Evolutionary conservation across 192 early-diverging fungal species (phyloP).

Genomic region (Podila minutissima): DNA sequence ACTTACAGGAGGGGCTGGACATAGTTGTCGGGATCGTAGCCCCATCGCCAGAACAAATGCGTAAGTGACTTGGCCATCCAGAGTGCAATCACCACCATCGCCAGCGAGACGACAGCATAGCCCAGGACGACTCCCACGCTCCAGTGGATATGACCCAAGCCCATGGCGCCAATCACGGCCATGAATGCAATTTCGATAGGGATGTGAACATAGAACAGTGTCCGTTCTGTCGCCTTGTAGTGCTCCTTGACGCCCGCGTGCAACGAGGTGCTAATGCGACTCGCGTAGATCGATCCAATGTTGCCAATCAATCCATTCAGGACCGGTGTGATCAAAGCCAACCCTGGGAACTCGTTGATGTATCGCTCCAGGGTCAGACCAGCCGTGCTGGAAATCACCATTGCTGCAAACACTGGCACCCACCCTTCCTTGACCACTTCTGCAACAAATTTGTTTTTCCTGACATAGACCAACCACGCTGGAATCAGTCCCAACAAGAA

Average conservation of each 20-base stretch:
- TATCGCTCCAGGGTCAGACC: conserved; percentile 75
- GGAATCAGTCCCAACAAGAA: conserved; percentile 52
- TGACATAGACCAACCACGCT: conserved; percentile 60
- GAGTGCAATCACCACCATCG: conserved; percentile 59
- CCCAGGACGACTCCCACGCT: conserved; percentile 7
- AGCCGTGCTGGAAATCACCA: conserved; percentile 74
- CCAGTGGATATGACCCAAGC: conserved; percentile 33
- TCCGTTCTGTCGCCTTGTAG: conserved; percentile 62
- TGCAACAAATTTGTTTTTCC: conserved; percentile 69
- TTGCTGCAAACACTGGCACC: conserved; percentile 79
- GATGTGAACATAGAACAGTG: conserved; percentile 73
- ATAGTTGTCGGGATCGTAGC: conserved; percentile 85
- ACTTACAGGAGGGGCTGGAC: conserved; percentile 68
- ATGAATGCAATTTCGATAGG: conserved; percentile 75
- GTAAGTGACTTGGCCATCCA: conserved; percentile 67
- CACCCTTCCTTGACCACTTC: conserved; percentile 77
- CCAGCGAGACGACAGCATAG: conserved; percentile 15
- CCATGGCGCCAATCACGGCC: conserved; percentile 11
- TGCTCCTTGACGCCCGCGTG: conserved; percentile 62
- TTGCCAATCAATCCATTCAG: conserved; percentile 79
- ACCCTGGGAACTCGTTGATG: conserved; percentile 69
- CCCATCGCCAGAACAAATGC: conserved; percentile 67
- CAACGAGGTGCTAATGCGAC: conserved; percentile 77
- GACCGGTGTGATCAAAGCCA: conserved; percentile 75
- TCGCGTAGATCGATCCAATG: conserved; percentile 82